Conservation (phyloP, 106 monocot species). For the Platanthera guangdongensis region DNA sequence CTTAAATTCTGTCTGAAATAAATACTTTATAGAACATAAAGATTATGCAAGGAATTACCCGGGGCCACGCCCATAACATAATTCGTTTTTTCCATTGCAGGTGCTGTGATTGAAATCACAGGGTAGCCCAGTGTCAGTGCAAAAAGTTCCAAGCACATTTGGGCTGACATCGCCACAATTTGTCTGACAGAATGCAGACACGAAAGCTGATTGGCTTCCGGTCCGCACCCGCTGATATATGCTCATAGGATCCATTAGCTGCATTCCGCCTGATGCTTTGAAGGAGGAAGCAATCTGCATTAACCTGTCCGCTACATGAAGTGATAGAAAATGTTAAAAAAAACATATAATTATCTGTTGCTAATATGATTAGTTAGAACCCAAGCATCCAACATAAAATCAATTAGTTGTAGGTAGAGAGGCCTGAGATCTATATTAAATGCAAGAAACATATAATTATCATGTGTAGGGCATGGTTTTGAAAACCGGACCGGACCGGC, state of each 20-base stretch:
- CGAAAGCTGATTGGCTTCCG: conserved; percentile 49
- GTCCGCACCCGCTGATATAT: conserved; percentile 39
- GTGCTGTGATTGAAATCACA: conserved; percentile 97
- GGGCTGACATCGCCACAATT: conserved; percentile 97
- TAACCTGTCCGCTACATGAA: conserved; percentile 41
- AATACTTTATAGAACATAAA: background rate
- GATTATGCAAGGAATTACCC: conserved; percentile 35
- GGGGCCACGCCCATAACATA: conserved; percentile 88
- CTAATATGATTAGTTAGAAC: too few species aligned
- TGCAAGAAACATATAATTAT: too few species aligned
- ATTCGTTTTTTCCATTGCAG: conserved; percentile 89
- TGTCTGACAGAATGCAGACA: conserved; percentile 87
- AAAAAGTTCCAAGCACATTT: conserved; percentile 83
- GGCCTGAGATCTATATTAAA: too few species aligned
- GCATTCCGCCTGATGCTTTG: conserved; percentile 63
- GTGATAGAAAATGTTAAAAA: background rate
- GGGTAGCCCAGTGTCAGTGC: conserved; percentile 69
- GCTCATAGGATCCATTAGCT: conserved; percentile 31
- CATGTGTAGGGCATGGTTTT: too few species aligned
- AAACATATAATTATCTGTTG: background rate
- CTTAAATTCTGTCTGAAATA: background rate
- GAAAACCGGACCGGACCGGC: too few species aligned
- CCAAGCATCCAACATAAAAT: too few species aligned
- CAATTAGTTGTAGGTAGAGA: too few species aligned
- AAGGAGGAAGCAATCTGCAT: conserved; percentile 55